These are phyloP conservation scores for Aspergillus neotritici DNA, from an alignment of 2,329 filamentous ascomycete species.

Conservation along the genomic window DNA sequence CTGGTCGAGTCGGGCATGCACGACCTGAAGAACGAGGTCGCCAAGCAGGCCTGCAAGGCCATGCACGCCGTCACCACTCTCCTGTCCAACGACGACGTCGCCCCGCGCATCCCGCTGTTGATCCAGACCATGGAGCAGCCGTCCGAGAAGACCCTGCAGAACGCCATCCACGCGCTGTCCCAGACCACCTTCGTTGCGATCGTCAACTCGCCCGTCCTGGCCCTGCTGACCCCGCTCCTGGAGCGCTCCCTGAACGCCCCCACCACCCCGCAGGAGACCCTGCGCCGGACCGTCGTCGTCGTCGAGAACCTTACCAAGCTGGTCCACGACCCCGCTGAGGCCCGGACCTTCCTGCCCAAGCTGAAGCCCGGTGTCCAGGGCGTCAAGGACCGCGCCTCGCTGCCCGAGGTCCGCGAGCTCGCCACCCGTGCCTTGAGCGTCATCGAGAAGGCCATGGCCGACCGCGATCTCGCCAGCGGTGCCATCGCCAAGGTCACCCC, in stretches of 20 bases:
- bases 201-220: slow-evolving; percentile 91
- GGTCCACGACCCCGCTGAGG: slow-evolving; percentile 92
- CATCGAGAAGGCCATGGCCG: slow-evolving; percentile 88
- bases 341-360: slow-evolving; percentile 89
- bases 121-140: slow-evolving; percentile 95
- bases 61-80: slow-evolving; percentile 88
- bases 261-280: slow-evolving; percentile 83
- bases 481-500: slow-evolving; percentile 57
- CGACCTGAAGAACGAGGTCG: slow-evolving; percentile 79
- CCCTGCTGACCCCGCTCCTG: slow-evolving; percentile 86
- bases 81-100: slow-evolving; percentile 94
- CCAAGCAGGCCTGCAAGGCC: slow-evolving; percentile 82
- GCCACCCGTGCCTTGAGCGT: slow-evolving; percentile 75
- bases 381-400: slow-evolving; percentile 79
- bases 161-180: slow-evolving; percentile 92
- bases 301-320: slow-evolving; percentile 98
- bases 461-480: slow-evolving; percentile 52
- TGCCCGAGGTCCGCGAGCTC: slow-evolving; percentile 90
- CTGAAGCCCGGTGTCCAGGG: slow-evolving; percentile 87
- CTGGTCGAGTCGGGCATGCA: slow-evolving; percentile 92
- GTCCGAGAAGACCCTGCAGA: slow-evolving; percentile 79
- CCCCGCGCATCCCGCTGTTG: slow-evolving; percentile 82
- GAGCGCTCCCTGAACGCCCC: slow-evolving; percentile 92
- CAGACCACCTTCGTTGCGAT: slow-evolving; percentile 98
- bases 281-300: slow-evolving; percentile 92